Base-by-base conservation (phyloP, 2,329 filamentous ascomycete genomes). In the Fusarium irregulare region DNA sequence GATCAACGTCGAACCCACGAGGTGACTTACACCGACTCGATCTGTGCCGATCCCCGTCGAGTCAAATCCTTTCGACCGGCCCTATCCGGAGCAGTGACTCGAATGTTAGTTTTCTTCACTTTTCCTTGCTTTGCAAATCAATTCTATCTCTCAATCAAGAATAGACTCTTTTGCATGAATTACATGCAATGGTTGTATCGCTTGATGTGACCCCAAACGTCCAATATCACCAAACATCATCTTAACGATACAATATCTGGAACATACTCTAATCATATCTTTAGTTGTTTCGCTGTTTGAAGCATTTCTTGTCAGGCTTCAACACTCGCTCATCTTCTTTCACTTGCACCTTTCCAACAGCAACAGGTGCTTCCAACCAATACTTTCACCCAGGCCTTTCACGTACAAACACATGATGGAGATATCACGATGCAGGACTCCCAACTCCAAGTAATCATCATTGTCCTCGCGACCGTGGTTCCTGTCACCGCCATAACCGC, bases 381-480 rank as follows among this genome's bases (percentile, higher is more conserved):
- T 56, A 45, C 27, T 37, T 37, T 44, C 37, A 32, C 48, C 50
- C 41, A 48, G 41, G 44, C 20, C 47, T 37, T 55, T 59, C 41
- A 41, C 49, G 58, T 37, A 44, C 37, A 62, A 48, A 42, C 62
- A 21, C 63, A 73, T 49, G 48, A 76, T 76, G 74, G 70, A 63
- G 57, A 61, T 60, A 73, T 53, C 68, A 69, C 42, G 32, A 76
- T 76, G 74, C 74, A 69, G 34, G 58, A 64, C 47, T 68, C 68
- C 32, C 73, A 77, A 70, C 78, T 80, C 71, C 79, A 80, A 45
- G 84, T 79, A 10, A 78, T 86, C 28, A 81, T 85, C 64, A 85
- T 89, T 67, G 80, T 83, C 50, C 80, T 89, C 40, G 84, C 85
- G 74, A 85, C 83, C 12, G 83, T 83, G n/a, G 81, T 86, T 46